Conservation (phyloP, 257 asterid genomes). For the Solanum phureja region DNA sequence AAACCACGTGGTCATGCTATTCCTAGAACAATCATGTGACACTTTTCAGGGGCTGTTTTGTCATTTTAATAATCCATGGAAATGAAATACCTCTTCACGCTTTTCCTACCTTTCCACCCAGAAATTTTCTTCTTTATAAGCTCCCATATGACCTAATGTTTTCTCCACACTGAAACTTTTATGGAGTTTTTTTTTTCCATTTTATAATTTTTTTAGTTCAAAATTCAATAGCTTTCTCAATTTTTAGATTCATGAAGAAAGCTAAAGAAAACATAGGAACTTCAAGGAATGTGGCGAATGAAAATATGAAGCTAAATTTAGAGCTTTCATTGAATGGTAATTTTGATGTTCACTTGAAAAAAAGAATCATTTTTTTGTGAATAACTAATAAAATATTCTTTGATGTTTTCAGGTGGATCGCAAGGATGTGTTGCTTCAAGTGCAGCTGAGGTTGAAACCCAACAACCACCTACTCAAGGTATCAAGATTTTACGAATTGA, state of each 20-base stretch:
- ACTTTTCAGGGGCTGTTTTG: slow-evolving; percentile 13
- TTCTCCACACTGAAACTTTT: neutral
- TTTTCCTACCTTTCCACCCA: neutral
- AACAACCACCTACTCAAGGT: slow-evolving; percentile 36
- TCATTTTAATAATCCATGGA: slow-evolving; percentile 10
- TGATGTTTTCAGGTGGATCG: slow-evolving; percentile 28
- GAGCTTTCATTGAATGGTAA: slow-evolving; percentile 18
- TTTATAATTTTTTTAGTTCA: too few relatives aligned
- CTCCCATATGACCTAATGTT: neutral
- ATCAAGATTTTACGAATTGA: neutral
- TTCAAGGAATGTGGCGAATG: slow-evolving; percentile 15
- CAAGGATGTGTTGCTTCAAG: slow-evolving; percentile 42
- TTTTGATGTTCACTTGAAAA: neutral
- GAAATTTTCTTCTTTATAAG: neutral
- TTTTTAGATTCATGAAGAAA: slow-evolving; percentile 18
- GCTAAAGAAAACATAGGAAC: neutral
- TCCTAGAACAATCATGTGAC: too few relatives aligned
- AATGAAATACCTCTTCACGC: neutral
- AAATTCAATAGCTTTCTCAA: neutral
- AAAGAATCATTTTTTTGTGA: slow-evolving; percentile 2
- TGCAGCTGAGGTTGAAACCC: slow-evolving; percentile 25
- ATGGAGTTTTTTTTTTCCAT: neutral
- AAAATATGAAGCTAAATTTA: slow-evolving; percentile 26
- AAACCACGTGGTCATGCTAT: neutral
- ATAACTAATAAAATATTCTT: slow-evolving; percentile 33